Percentiles rank a stretch among this genome's conserved stretches.
Conservation (phyloP, 2,329 filamentous ascomycete species). For the Phyllosticta ampelicida region DNA sequence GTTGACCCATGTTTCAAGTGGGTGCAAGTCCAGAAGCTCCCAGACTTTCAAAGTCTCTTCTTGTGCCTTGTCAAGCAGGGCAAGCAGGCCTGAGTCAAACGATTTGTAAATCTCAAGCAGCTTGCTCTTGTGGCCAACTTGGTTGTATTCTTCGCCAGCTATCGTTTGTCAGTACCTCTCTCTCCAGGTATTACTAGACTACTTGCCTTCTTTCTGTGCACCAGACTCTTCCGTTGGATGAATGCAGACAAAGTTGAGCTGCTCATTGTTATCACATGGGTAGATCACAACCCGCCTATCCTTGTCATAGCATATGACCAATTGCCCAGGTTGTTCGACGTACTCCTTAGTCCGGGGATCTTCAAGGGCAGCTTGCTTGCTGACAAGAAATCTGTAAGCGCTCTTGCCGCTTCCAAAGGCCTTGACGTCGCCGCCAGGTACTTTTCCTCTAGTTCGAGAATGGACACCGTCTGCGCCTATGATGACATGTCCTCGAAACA, state of each 20-base stretch:
- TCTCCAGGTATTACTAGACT: neutral
- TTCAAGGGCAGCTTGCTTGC: slow-evolving; percentile 32
- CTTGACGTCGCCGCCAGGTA: slow-evolving; percentile 23
- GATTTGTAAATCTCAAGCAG: slow-evolving; percentile 31
- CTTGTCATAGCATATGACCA: slow-evolving; percentile 34
- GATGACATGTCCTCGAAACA: slow-evolving; percentile 38
- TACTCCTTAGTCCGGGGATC: slow-evolving; percentile 32
- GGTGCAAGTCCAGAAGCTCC: slow-evolving; percentile 42
- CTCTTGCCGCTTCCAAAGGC: slow-evolving; percentile 42
- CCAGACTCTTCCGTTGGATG: slow-evolving; percentile 23
- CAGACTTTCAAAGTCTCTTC: slow-evolving; percentile 28
- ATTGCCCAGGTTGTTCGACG: slow-evolving; percentile 26
- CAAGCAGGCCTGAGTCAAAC: slow-evolving; percentile 26
- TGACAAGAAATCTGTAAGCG: slow-evolving; percentile 47
- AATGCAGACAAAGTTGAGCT: slow-evolving; percentile 38
- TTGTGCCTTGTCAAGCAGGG: slow-evolving; percentile 30
- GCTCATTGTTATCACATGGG: slow-evolving; percentile 35
- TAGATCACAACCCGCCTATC: slow-evolving; percentile 39
- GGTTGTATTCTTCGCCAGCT: slow-evolving; percentile 25
- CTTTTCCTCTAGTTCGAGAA: slow-evolving; percentile 19
- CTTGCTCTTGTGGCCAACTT: slow-evolving; percentile 24
- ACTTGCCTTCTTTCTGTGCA: neutral
- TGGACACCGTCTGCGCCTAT: slow-evolving; percentile 47
- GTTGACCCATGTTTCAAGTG: slow-evolving; percentile 45
- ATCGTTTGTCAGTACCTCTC: neutral